phyloP scores from a whole-genome alignment of 2,329 filamentous ascomycete genomes.

The Escovopsis sp. region DNA sequence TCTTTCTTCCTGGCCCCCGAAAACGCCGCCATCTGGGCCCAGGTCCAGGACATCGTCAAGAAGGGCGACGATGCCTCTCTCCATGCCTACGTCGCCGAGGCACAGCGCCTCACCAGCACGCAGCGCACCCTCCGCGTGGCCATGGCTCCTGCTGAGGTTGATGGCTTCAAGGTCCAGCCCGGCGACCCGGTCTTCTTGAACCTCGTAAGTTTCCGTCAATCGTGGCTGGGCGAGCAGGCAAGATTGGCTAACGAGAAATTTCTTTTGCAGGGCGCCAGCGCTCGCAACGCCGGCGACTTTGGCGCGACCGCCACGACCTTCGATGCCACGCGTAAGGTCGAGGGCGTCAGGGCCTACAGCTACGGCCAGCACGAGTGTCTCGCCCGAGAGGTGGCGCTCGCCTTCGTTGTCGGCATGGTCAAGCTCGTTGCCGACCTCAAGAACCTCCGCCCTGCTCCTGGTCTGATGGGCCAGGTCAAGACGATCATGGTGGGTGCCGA shows the following conservation, averaged over 20 bases:
- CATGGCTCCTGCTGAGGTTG: slow-evolving; percentile 19
- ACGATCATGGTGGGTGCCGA: slow-evolving; percentile 24
- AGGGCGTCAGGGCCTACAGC: slow-evolving; percentile 28
- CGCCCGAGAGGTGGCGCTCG: slow-evolving; percentile 24
- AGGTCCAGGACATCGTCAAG: slow-evolving; percentile 25
- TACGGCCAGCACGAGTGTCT: slow-evolving; percentile 33
- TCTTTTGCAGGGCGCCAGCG: slow-evolving; percentile 20
- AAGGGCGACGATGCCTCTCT: slow-evolving; percentile 20
- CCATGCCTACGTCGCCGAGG: slow-evolving; percentile 25
- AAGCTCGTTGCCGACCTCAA: slow-evolving; percentile 28
- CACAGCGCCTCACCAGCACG: slow-evolving; percentile 24
- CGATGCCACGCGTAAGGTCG: slow-evolving; percentile 24
- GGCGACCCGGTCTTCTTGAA: slow-evolving; percentile 26
- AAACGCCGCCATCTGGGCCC: slow-evolving; percentile 25
- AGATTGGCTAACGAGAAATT: not conserved
- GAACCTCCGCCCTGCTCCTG: slow-evolving; percentile 29
- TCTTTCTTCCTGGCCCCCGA: slow-evolving; percentile 26
- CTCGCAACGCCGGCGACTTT: slow-evolving; percentile 23
- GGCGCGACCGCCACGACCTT: slow-evolving; percentile 23
- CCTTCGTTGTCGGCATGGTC: slow-evolving; percentile 27
- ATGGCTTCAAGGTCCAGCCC: slow-evolving; percentile 23
- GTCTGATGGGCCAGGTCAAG: slow-evolving; percentile 30
- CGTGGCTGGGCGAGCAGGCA: too few relatives aligned
- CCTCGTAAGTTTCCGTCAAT: slow-evolving; percentile 17
- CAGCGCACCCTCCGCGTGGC: slow-evolving; percentile 25